These are phyloP conservation scores for Trypanosoma mega DNA, from an alignment of 208 protist species.

Conservation along the genomic window DNA sequence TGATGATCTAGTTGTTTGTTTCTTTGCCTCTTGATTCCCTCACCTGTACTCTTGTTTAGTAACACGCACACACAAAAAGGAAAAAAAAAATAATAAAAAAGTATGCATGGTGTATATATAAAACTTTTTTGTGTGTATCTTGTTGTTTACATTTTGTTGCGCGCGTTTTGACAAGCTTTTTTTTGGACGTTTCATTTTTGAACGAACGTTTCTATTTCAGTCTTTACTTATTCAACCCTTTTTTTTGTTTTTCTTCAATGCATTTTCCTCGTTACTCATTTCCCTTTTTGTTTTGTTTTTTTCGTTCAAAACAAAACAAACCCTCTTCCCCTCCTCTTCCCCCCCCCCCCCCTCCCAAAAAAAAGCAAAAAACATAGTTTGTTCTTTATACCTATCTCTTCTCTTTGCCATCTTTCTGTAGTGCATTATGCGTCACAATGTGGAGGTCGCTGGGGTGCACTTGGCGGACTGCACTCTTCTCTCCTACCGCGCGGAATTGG, in stretches of 20 bases:
- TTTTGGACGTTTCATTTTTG: not conserved
- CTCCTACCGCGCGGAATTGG: constrained; percentile 26
- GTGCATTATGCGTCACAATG: constrained; percentile 20
- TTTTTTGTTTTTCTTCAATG: constrained; percentile 20
- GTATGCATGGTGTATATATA: no score
- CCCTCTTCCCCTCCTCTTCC: no score
- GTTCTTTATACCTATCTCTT: no score
- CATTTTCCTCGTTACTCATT: constrained; percentile 4
- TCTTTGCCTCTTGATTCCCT: not conserved
- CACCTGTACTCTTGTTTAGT: not conserved
- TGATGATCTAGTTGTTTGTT: not conserved
- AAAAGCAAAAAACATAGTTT: no score
- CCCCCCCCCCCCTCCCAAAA: no score
- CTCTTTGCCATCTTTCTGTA: no score
- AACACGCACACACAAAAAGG: no score
- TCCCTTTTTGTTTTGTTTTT: no score
- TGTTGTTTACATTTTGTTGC: not conserved
- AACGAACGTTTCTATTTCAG: not conserved
- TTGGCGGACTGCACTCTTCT: constrained; percentile 38
- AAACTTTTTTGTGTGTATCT: no score
- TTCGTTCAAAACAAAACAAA: no score
- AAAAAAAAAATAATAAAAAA: no score
- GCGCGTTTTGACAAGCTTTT: constrained; percentile 16
- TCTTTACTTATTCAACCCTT: constrained; percentile 8
- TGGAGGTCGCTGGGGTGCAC: constrained; percentile 45